Base-by-base conservation (phyloP, 1,284 basidiomycete species). In the Leccinum solheimii region DNA sequence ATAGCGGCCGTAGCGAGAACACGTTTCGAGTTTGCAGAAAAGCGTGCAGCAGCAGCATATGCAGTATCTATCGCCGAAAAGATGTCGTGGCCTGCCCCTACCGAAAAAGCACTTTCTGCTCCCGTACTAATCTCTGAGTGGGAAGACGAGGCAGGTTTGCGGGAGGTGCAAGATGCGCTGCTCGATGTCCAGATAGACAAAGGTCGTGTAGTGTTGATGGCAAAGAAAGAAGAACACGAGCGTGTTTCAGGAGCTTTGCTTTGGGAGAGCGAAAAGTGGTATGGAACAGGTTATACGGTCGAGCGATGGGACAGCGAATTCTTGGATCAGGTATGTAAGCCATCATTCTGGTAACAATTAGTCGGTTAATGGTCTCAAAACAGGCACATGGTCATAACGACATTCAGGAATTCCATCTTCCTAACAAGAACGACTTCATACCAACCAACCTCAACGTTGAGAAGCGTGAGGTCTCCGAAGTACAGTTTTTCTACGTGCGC, bases 1-100 rank as follows among this genome's bases (percentile, higher is more conserved):
- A 83, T 91, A 59, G 84, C 86, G 54, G 81, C 83, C 49, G 83
- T 99, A 48, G 86, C 88, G 34, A 80, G 85, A 36, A 92, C 90
- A 36, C 86, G 86, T 26, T 99, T 98, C 83, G 85, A 88, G 40
- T 99, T 97, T 75, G 84, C 89, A 57, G 97, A 99, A 76, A 95
- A 97, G 76, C 80, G 81, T 50, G 80, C 86, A 19, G 90, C 95
- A 0, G 88, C 94, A 55, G 80, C 85, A 62, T 97, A 98, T 74
- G 93, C 92, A 4, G 87, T 90, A 10, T 85, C 83, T 73, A 80
- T 98, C 16, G 77, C 95, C 0, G 87, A 90, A 65, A 85, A 86
- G 69, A 87, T 98, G 85, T 77, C 86, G 55, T 83, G 88, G 82
- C 92, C 92, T 1, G 84, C 88, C 52, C 92, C 95, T n/a, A 83